Percentiles rank a stretch among this genome's conserved stretches.
Evolutionary conservation across 2,329 filamentous ascomycete species (phyloP).

Genomic region (Teratosphaeria gauchensis): DNA sequence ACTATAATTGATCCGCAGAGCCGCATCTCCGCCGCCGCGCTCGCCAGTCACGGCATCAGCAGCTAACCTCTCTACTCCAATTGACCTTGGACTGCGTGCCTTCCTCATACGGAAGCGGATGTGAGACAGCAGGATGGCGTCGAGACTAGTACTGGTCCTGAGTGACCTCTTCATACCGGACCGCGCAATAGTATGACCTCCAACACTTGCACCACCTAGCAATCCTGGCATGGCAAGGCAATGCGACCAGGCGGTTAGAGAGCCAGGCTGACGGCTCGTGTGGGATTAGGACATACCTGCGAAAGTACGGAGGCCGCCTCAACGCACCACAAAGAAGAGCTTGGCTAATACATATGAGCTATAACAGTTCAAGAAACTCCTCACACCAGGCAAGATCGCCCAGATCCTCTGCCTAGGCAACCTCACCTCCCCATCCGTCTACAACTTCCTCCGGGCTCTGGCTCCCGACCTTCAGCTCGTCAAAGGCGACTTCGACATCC

Average conservation of each 20-base stretch:
- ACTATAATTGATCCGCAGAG: neutral
- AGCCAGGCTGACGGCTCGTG: slow-evolving; percentile 15
- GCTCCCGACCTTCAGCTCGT: slow-evolving; percentile 58
- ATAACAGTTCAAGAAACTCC: slow-evolving; percentile 44
- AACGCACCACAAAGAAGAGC: neutral
- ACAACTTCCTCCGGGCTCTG: slow-evolving; percentile 46
- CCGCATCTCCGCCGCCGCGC: too few species aligned
- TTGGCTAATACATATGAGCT: slow-evolving; percentile 1
- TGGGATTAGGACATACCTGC: slow-evolving; percentile 60
- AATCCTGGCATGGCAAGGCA: neutral
- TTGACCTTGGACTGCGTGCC: neutral
- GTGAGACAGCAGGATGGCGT: slow-evolving; percentile 49
- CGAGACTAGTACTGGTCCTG: slow-evolving; percentile 82
- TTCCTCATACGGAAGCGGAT: neutral
- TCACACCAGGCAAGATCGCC: slow-evolving; percentile 49
- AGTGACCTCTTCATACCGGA: slow-evolving; percentile 92
- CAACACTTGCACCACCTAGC: slow-evolving; percentile 3
- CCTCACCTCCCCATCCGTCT: slow-evolving; percentile 48
- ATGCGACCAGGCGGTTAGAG: neutral
- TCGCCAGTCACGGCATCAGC: neutral
- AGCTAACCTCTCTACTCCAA: neutral
- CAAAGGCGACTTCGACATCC: slow-evolving; percentile 60
- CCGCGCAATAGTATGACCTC: slow-evolving; percentile 58
- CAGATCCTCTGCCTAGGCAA: slow-evolving; percentile 51
- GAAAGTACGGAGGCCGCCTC: slow-evolving; percentile 51